phyloP scores from a whole-genome alignment of 75 land plant genomes.

The Picea sitchensis region DNA sequence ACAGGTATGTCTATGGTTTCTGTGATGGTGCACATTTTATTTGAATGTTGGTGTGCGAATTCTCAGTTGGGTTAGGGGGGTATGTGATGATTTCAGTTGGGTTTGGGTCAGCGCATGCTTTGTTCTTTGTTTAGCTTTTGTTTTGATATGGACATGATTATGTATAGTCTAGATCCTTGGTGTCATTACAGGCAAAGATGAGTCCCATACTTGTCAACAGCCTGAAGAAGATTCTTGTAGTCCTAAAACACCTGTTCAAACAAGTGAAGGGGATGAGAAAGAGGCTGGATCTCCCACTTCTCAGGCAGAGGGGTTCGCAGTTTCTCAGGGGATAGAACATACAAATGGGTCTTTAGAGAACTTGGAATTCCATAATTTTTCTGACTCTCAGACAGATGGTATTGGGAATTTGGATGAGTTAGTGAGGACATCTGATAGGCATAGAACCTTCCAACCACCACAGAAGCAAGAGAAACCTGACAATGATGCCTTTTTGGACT shows the following conservation, averaged over 20 bases:
- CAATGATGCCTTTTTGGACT: neutral
- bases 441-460: neutral
- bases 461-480: neutral
- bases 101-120: neutral
- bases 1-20: neutral
- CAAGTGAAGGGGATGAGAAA: neutral
- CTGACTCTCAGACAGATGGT: neutral
- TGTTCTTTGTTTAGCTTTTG: neutral
- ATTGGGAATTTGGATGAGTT: neutral
- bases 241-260: constrained; percentile 5
- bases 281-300: neutral
- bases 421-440: neutral
- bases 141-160: neutral
- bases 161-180: neutral
- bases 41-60: neutral
- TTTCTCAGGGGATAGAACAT: neutral
- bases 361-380: neutral
- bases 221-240: neutral
- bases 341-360: neutral
- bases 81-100: neutral
- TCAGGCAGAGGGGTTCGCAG: neutral
- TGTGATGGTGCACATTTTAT: neutral
- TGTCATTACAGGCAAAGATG: neutral
- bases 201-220: neutral
- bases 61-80: neutral